Percentiles rank a stretch among this genome's conserved stretches.
Conservation (phyloP, 176 grass and related monocot species). For the Bolboschoenus planiculmis region DNA sequence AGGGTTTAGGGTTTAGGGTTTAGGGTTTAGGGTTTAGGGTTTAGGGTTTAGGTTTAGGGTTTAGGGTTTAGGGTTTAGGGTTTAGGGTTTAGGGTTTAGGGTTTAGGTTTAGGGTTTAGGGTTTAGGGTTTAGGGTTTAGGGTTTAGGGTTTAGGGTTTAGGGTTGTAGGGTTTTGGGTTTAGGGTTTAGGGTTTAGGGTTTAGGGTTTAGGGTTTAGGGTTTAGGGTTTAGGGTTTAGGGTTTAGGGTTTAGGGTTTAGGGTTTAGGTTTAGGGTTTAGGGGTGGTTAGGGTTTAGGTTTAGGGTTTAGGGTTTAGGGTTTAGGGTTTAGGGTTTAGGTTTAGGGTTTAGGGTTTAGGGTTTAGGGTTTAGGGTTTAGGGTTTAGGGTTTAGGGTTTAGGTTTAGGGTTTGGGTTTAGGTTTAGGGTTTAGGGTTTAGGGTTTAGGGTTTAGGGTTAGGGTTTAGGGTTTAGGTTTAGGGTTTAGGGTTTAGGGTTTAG, state of each 20-base stretch:
- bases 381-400: conserved; percentile 19
- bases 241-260: conserved; percentile 1
- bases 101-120: conserved; percentile 14
- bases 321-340: conserved; percentile 26
- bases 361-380: conserved; percentile 29
- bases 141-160: conserved; percentile 7
- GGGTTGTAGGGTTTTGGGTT: conserved; percentile 15
- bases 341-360: conserved; percentile 26
- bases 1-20: conserved; percentile 7
- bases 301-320: conserved; percentile 27
- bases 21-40: conserved; percentile 17
- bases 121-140: neutral
- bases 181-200: conserved; percentile 13
- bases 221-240: conserved; percentile 7
- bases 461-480: conserved; percentile 18
- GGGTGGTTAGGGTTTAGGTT: conserved; percentile 26
- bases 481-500: conserved; percentile 21
- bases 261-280: conserved; percentile 26
- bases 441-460: conserved; percentile 10
- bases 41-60: conserved; percentile 12
- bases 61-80: conserved; percentile 10
- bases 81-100: conserved; percentile 20
- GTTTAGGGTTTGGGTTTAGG: conserved; percentile 27
- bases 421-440: conserved; percentile 6
- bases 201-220: neutral